Evolutionary conservation across 2,329 filamentous ascomycete species (phyloP).

Genomic region (Cladophialophora bantiana): DNA sequence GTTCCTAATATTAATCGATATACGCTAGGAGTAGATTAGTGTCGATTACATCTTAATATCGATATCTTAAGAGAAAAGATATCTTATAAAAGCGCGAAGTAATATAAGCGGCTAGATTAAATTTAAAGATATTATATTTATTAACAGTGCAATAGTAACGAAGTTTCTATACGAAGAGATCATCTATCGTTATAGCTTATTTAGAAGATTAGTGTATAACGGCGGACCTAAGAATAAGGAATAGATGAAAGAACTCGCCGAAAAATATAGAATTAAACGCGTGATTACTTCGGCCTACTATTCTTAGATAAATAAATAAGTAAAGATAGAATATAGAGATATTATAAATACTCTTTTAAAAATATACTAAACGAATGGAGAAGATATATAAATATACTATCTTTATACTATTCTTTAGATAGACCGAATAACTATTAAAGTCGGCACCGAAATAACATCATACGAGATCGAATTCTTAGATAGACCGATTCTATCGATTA

Average conservation of each 20-base stretch:
- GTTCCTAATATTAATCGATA: too few relatives aligned
- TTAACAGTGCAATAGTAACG: too few relatives aligned
- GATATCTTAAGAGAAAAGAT: too few relatives aligned
- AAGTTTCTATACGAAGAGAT: not conserved
- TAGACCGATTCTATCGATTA: not conserved
- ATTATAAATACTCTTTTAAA: conserved; percentile 7
- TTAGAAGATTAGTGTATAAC: conserved; percentile 1
- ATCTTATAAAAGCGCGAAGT: too few relatives aligned
- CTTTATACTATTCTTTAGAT: not conserved
- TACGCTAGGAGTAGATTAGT: too few relatives aligned
- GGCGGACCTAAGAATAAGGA: not conserved
- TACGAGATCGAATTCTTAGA: conserved; percentile 8
- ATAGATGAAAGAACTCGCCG: not conserved
- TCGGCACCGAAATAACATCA: not conserved
- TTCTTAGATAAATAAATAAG: not conserved
- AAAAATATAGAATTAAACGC: not conserved
- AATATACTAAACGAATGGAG: not conserved
- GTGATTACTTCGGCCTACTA: not conserved
- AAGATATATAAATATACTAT: not conserved
- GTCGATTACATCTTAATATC: too few relatives aligned
- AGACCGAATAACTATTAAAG: conserved; percentile 1
- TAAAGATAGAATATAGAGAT: conserved; percentile 2
- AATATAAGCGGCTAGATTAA: too few relatives aligned
- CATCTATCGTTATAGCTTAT: not conserved
- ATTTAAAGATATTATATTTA: too few relatives aligned